A percentile compares a stretch with the other conserved stretches of the same genome.
phyloP scores from a whole-genome alignment of 495 filamentous ascomycete species.

The Penicillium diatomitis region DNA sequence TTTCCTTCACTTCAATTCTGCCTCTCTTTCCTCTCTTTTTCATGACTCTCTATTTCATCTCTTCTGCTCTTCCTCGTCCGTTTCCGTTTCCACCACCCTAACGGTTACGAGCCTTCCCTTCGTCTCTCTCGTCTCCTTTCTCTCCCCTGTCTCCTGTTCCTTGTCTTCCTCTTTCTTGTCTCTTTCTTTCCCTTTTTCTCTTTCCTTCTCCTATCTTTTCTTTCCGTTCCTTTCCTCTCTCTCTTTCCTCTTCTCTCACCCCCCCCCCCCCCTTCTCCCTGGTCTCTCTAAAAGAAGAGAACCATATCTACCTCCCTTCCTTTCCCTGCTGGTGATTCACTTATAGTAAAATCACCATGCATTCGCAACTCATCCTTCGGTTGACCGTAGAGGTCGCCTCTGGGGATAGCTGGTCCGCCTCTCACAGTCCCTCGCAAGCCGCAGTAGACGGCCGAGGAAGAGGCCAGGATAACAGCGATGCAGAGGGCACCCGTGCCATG shows the following conservation, averaged over 20 bases:
- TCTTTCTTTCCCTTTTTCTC: background rate
- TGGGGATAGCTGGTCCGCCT: slow-evolving; percentile 12
- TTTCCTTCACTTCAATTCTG: no score
- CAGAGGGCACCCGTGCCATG: slow-evolving; percentile 20
- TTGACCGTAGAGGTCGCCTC: slow-evolving; percentile 29
- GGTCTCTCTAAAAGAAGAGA: no score
- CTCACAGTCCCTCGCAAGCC: background rate
- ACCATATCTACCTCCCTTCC: background rate
- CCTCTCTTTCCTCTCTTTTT: no score
- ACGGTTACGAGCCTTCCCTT: background rate
- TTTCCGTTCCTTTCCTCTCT: background rate
- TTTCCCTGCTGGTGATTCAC: background rate
- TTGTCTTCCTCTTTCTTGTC: background rate
- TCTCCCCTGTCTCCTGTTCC: background rate
- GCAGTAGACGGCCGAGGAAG: background rate
- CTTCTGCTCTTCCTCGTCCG: background rate
- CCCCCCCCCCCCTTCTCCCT: background rate
- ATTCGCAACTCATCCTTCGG: slow-evolving; percentile 15
- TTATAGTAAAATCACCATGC: slow-evolving; percentile 17
- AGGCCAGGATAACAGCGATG: slow-evolving; percentile 4
- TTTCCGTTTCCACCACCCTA: no score
- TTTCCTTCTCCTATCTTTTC: background rate
- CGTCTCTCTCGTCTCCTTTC: background rate
- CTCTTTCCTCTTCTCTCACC: background rate
- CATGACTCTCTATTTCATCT: no score